Evolutionary conservation across 2,329 filamentous ascomycete genomes (phyloP), one percentile per base, ranked within the genome.

Genomic region (Orbilia javanica): DNA sequence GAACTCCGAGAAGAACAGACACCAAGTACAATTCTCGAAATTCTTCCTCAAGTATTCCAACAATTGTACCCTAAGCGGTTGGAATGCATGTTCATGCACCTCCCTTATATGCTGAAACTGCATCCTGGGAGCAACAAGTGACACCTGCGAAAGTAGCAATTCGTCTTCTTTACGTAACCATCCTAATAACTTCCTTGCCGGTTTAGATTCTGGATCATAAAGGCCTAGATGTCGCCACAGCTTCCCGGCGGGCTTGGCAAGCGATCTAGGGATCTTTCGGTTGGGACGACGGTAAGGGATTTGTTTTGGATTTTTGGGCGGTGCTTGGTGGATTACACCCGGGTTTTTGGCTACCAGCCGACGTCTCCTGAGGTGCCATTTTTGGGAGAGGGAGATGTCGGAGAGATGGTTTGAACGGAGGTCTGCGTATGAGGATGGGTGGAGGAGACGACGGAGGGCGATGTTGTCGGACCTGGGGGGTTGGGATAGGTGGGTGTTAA

Each of bases 1-100:
- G n/a, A 77, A 77, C n/a, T 77, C 73, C 10, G 39, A 50, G 52
- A 77, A 77, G 15, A 77, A 67, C 8, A 77, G 7, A 55, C 73
- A 77, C 50, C 65, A 71, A 5, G 57, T 48, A 5, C 34, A 6
- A 13, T 34, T n/a, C 8, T 44, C 18, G 18, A 67, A 66, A 4
- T 53, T 20, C 8, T 34, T 15, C 8, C 52, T 18, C 10, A 77
- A 20, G 18, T 77, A 34, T 0, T 44, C 31, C 15, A 77, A n/a
- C 1, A 77, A 42, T 22, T 31, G 3, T 2, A 29, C 11, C 4
- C 62, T 18, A 8, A 62, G 66, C 3, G 50, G 34, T 39, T 48
- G 31, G 42, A 25, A 77, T 0, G 50, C 60, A 31, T 42, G 15
- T 3, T 50, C 34, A 20, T 77, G 22, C 2, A 67, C 50, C 3